phyloP scores from a whole-genome alignment of 1,284 basidiomycete genomes.

The Ustilago esculenta region DNA sequence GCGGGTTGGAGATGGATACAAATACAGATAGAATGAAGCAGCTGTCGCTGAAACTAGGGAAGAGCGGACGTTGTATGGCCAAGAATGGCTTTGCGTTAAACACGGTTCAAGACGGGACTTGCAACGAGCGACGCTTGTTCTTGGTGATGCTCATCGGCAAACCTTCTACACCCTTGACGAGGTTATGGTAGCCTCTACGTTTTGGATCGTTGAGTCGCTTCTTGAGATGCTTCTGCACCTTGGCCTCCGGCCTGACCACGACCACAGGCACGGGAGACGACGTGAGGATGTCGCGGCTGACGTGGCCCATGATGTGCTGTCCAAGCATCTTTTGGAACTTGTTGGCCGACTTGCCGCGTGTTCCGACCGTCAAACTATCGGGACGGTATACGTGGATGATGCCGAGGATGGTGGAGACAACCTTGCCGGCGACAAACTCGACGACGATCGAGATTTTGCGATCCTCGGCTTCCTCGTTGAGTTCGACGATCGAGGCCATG shows the following conservation, averaged over 20 bases:
- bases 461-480: constrained; percentile 81
- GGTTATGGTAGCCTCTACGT: constrained; percentile 60
- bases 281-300: constrained; percentile 60
- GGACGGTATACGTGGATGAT: constrained; percentile 93
- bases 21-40: constrained; percentile 9
- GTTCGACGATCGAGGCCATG: constrained; percentile 81
- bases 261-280: constrained; percentile 66
- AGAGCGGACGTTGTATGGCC: neutral
- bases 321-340: constrained; percentile 65
- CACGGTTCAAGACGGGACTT: constrained; percentile 17
- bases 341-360: constrained; percentile 73
- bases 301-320: constrained; percentile 59
- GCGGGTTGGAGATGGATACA: constrained; percentile 3
- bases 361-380: constrained; percentile 92
- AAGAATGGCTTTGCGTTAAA: neutral
- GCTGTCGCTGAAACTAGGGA: neutral
- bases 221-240: constrained; percentile 64
- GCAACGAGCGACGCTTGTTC: constrained; percentile 42
- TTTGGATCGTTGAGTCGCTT: constrained; percentile 64
- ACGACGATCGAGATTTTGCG: constrained; percentile 90
- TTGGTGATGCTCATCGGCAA: constrained; percentile 57
- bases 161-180: constrained; percentile 49
- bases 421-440: constrained; percentile 90
- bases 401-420: constrained; percentile 79
- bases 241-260: constrained; percentile 64